phyloP scores from a whole-genome alignment of 2,329 filamentous ascomycete species.

The Aspergillus hiratsukae region DNA sequence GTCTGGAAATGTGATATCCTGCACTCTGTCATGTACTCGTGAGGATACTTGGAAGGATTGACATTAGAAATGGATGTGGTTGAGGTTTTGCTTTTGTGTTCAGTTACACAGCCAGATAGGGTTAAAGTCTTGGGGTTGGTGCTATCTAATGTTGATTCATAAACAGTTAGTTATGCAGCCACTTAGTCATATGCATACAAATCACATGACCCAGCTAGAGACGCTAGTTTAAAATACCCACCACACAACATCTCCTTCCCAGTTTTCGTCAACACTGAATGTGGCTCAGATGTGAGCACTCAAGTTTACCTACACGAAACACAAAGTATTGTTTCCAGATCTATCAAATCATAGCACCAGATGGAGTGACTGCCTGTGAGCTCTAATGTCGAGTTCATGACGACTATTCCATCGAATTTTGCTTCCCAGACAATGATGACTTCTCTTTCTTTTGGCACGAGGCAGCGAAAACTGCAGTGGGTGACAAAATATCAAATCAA shows the following conservation, averaged over 20 bases:
- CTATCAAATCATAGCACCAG: not conserved
- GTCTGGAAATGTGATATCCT: not conserved
- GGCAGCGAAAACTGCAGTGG: constrained; percentile 18
- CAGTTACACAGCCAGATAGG: too few relatives aligned
- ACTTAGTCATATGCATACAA: not conserved
- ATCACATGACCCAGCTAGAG: not conserved
- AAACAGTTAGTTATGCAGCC: not conserved
- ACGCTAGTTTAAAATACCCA: not conserved
- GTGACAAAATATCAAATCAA: constrained; percentile 22
- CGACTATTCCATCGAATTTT: not conserved
- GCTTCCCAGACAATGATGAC: constrained; percentile 24
- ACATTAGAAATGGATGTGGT: not conserved
- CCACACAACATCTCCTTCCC: not conserved
- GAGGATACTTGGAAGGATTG: not conserved
- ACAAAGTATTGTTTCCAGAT: not conserved
- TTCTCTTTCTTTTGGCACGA: constrained; percentile 23
- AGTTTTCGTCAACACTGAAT: not conserved
- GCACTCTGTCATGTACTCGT: not conserved
- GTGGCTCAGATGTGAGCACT: too few relatives aligned
- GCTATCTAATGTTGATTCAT: not conserved
- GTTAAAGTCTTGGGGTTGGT: too few relatives aligned
- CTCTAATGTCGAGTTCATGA: not conserved
- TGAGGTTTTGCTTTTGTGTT: too few relatives aligned
- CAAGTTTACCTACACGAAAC: not conserved
- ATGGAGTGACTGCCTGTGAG: not conserved